A percentile compares a stretch with the other conserved stretches of the same genome.
Conservation (phyloP, 2,329 filamentous ascomycete genomes). For the Aspergillus fischeri region DNA sequence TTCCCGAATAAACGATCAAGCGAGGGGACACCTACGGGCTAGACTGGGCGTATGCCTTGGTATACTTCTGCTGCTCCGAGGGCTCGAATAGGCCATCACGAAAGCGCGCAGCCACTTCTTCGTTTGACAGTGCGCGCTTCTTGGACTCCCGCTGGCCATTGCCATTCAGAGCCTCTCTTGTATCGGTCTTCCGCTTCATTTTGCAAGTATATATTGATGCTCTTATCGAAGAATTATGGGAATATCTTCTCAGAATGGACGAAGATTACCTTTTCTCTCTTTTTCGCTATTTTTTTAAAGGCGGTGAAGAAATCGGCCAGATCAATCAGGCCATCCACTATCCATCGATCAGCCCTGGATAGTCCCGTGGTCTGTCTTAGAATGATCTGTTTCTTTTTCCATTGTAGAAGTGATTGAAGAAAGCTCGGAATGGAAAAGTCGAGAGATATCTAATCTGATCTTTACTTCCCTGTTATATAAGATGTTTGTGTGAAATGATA, state of each 20-base stretch:
- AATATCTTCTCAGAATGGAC: not conserved
- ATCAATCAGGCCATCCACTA: slow-evolving; percentile 12
- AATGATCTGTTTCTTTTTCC: not conserved
- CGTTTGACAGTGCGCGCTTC: slow-evolving; percentile 36
- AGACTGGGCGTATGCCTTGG: slow-evolving; percentile 39
- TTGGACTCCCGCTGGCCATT: slow-evolving; percentile 35
- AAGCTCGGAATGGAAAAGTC: not conserved
- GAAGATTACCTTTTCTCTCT: slow-evolving; percentile 9
- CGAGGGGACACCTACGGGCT: slow-evolving; percentile 33
- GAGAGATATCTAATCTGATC: not conserved
- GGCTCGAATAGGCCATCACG: slow-evolving; percentile 42
- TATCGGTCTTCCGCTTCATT: slow-evolving; percentile 45
- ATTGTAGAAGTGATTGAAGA: not conserved
- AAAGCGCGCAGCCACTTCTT: slow-evolving; percentile 39
- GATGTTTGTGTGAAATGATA: not conserved
- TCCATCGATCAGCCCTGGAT: slow-evolving; percentile 12
- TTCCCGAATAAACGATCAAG: not conserved
- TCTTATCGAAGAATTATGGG: not conserved
- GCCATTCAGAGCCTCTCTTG: slow-evolving; percentile 23
- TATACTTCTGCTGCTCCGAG: slow-evolving; percentile 40
- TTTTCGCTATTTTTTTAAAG: slow-evolving; percentile 5
- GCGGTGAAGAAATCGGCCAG: slow-evolving; percentile 16
- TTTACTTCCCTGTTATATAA: not conserved
- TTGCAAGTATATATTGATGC: slow-evolving; percentile 9
- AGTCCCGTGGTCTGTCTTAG: not conserved